Conservation (phyloP, 805 yeast genomes). For the Nakazawaea populi region DNA sequence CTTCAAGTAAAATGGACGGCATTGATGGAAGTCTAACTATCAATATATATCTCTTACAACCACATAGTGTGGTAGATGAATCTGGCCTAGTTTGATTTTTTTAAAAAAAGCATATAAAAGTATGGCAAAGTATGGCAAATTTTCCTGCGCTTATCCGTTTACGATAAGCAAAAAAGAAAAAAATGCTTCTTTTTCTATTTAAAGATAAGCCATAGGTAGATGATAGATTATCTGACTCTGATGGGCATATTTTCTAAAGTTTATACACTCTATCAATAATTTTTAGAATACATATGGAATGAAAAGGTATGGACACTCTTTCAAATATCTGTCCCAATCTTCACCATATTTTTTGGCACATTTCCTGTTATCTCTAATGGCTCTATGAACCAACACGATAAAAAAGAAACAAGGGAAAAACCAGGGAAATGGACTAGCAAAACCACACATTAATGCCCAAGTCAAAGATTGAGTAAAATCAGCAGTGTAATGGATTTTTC, state of each 20-base stretch:
- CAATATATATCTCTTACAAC: too few relatives aligned
- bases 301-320: conserved; percentile 86
- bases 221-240: too few relatives aligned
- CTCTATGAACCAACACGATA: conserved; percentile 82
- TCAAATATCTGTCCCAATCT: conserved; percentile 85
- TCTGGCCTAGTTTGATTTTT: too few relatives aligned
- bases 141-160: neutral
- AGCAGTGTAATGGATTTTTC: conserved; percentile 93
- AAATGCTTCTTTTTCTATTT: too few relatives aligned
- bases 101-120: too few relatives aligned
- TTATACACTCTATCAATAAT: neutral
- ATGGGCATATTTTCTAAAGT: neutral
- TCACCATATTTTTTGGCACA: conserved; percentile 86
- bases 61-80: too few relatives aligned
- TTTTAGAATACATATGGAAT: conserved; percentile 75
- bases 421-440: conserved; percentile 87
- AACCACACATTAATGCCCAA: conserved; percentile 93
- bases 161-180: neutral
- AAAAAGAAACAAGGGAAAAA: conserved; percentile 92
- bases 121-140: neutral
- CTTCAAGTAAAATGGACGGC: neutral
- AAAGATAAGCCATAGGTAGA: too few relatives aligned
- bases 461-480: conserved; percentile 83
- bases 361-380: conserved; percentile 79
- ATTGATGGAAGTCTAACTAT: neutral